Evolutionary conservation across 495 filamentous ascomycete species (phyloP), one percentile per base, ranked within the genome.

Genomic region (Aspergillus mulundensis): DNA sequence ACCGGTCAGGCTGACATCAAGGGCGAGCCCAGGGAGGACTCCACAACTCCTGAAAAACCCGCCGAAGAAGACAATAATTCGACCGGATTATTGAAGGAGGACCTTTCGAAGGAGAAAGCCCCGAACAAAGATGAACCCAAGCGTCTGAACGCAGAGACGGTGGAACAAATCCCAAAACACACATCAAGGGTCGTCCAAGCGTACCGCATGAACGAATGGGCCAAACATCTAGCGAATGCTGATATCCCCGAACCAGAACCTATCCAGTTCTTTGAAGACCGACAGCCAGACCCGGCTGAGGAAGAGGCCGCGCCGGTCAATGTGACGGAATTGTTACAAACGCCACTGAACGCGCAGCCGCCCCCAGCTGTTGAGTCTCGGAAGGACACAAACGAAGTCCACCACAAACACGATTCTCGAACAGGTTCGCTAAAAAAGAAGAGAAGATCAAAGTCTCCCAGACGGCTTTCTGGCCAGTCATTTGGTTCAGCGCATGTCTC

Each of bases 201-300:
- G 0, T 97, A 94, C 62, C 83, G 93, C 44, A 97, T 91, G 5
- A 95, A 96, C 61, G 92, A 97, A 73, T 97, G 93, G 93, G 91
- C 92, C 0, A 96, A 96, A 64, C 90, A 96, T 69, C 73, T 95
- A 18, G 82, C 84, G 25, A 71, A 78, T 40, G 93, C 93, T 5
- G 93, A 96, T 16, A 72, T 70, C 4, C 91, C 90, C 21, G 85
- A 88, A n/a, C 61, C 83, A 5, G 88, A 93, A 14, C 76, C 79
- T 1, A 66, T 88, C 10, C 69, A 78, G 25, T 43, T 75, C 7
- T 65, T 74, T 28, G 72, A 80, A 56, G 67, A 72, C 18, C 62
- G 68, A 20, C 16, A 59, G 8, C 54, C 58, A 28, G 62, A 66
- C 47, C 44, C 61, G 3, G 53, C 63, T 0, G 69, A 73, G 5